phyloP scores from a whole-genome alignment of 176 grass and related monocot species.

The Musa acuminata region DNA sequence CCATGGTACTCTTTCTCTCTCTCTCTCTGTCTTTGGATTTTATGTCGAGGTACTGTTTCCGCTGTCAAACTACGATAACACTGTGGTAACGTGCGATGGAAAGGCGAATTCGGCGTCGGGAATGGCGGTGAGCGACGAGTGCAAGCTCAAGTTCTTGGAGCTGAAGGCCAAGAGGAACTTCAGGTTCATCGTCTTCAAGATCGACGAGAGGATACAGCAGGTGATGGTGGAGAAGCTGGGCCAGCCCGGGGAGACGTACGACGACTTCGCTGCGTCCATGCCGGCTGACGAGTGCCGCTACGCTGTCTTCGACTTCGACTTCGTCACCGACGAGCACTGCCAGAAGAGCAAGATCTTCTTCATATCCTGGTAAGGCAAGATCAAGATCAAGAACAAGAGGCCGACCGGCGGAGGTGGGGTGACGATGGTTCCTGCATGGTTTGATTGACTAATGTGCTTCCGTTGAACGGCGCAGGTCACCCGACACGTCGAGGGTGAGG shows the following conservation, averaged over 20 bases:
- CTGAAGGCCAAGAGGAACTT: constrained; percentile 24
- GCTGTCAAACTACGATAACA: too few species aligned
- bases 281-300: constrained; percentile 16
- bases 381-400: too few species aligned
- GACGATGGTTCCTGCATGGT: too few species aligned
- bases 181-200: constrained; percentile 20
- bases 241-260: constrained; percentile 14
- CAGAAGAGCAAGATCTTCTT: constrained; percentile 35
- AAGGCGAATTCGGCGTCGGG: constrained; percentile 19
- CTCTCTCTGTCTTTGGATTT: too few species aligned
- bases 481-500: background rate
- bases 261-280: constrained; percentile 11
- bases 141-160: constrained; percentile 21
- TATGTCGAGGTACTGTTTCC: too few species aligned
- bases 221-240: constrained; percentile 20
- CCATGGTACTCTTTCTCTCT: too few species aligned
- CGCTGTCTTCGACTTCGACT: constrained; percentile 19
- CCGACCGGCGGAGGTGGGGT: too few species aligned
- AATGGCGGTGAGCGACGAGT: constrained; percentile 20
- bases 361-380: constrained; percentile 14
- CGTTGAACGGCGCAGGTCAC: too few species aligned
- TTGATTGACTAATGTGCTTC: too few species aligned
- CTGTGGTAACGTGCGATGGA: too few species aligned
- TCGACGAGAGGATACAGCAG: constrained; percentile 21
- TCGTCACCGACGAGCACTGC: constrained; percentile 25